Conservation (phyloP, 176 grass and related monocot genomes). For the Metroxylon sagu region DNA sequence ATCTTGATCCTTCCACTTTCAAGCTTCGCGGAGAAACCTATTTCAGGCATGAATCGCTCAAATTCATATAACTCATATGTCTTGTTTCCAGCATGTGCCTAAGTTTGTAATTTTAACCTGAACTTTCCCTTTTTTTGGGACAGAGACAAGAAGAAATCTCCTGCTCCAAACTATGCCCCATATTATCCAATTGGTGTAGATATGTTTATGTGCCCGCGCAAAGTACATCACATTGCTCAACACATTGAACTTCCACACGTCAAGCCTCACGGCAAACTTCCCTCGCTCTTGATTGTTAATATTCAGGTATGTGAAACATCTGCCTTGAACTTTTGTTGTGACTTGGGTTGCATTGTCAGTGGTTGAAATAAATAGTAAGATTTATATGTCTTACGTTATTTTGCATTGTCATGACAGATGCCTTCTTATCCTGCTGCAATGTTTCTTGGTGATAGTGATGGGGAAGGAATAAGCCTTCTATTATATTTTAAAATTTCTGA, state of each 20-base stretch:
- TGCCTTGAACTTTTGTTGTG: background rate
- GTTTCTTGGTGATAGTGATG: constrained; percentile 85
- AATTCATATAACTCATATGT: background rate
- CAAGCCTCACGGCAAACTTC: constrained; percentile 60
- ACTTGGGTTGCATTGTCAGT: too few relatives aligned
- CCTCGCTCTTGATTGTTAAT: constrained; percentile 72
- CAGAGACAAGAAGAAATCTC: constrained; percentile 86
- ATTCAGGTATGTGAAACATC: constrained; percentile 53
- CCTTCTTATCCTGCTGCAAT: constrained; percentile 90
- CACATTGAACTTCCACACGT: constrained; percentile 75
- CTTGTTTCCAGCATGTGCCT: constrained; percentile 5
- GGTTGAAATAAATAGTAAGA: too few relatives aligned
- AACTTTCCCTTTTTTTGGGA: background rate
- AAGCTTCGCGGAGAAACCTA: constrained; percentile 86
- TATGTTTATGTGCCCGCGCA: constrained; percentile 66
- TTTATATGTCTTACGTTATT: background rate
- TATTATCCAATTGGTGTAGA: constrained; percentile 93
- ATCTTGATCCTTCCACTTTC: constrained; percentile 70
- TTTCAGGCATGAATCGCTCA: constrained; percentile 45
- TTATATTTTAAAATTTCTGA: constrained; percentile 87
- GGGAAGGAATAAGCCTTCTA: constrained; percentile 81
- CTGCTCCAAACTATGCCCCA: constrained; percentile 76
- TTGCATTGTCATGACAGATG: constrained; percentile 41
- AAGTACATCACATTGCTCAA: constrained; percentile 82
- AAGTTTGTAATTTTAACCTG: constrained; percentile 1